phyloP scores from a whole-genome alignment of 2,329 filamentous ascomycete species.

The Fusarium burgessii region DNA sequence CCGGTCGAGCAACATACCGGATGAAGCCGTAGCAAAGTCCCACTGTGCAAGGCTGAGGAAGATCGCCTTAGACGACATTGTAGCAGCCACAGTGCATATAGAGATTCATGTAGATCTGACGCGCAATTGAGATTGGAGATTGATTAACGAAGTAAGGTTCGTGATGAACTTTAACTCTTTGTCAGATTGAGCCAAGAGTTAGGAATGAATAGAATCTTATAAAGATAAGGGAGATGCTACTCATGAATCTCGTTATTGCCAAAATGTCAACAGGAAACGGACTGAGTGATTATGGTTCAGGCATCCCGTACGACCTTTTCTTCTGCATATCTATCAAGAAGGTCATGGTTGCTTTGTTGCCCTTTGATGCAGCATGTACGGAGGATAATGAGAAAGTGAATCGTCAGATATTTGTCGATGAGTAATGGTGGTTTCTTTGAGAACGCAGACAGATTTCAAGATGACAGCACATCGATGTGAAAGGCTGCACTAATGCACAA shows the following conservation, averaged over 20 bases:
- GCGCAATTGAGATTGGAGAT: no score
- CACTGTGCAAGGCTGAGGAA: neutral
- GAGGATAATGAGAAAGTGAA: neutral
- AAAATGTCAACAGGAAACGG: neutral
- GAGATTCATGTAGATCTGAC: no score
- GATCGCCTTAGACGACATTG: neutral
- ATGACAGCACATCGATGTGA: neutral
- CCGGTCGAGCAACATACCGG: neutral
- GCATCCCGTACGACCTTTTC: neutral
- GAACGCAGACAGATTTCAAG: neutral
- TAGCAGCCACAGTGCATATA: neutral
- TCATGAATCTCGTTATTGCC: neutral
- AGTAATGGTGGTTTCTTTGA: neutral
- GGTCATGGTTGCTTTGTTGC: neutral
- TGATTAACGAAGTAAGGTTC: no score
- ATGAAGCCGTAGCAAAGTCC: neutral
- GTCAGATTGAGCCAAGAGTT: neutral
- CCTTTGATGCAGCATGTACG: neutral
- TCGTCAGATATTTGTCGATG: neutral
- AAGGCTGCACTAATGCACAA: neutral
- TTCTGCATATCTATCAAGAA: neutral
- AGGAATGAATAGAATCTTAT: no score
- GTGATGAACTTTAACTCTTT: no score
- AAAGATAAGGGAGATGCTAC: neutral
- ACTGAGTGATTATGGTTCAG: neutral